phyloP scores from a whole-genome alignment of 148 eudicot species.

The Silene uniflora region DNA sequence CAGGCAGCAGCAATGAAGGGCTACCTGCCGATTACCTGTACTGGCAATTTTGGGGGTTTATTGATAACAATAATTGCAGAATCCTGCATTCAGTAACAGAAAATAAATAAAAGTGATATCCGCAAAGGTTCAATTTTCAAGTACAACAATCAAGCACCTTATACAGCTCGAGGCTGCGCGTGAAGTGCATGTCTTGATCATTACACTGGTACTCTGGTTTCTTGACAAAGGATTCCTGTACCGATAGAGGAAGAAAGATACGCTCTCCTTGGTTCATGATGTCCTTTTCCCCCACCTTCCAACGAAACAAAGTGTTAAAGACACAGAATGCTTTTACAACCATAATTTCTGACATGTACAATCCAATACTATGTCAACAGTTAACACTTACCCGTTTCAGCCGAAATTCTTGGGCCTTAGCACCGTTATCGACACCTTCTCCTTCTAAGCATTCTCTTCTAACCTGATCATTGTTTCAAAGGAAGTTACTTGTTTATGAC shows the following conservation, averaged over 20 bases:
- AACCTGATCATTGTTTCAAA: constrained; percentile 44
- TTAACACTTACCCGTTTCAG: constrained; percentile 59
- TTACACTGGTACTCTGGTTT: constrained; percentile 33
- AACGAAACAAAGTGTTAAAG: constrained; percentile 14
- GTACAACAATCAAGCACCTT: constrained; percentile 45
- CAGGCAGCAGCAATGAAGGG: constrained; percentile 6
- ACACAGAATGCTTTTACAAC: not conserved
- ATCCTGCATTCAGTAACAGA: constrained; percentile 44
- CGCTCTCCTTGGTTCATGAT: constrained; percentile 62
- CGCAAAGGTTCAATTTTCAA: not conserved
- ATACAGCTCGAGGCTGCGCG: constrained; percentile 66
- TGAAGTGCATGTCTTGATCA: constrained; percentile 61
- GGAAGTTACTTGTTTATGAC: not conserved
- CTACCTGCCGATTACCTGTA: constrained; percentile 61
- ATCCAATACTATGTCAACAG: not conserved
- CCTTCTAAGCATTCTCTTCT: constrained; percentile 49
- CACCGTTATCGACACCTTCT: constrained; percentile 19
- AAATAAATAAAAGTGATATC: not conserved
- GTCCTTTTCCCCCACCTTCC: constrained; percentile 81
- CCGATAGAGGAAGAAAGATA: constrained; percentile 67
- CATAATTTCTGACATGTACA: not conserved
- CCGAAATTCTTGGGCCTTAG: constrained; percentile 29
- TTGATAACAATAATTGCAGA: constrained; percentile 78
- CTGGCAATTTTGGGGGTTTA: constrained; percentile 92
- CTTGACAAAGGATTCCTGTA: constrained; percentile 37